phyloP scores from a whole-genome alignment of 495 filamentous ascomycete genomes.

The Aspergillus ellipticus region DNA sequence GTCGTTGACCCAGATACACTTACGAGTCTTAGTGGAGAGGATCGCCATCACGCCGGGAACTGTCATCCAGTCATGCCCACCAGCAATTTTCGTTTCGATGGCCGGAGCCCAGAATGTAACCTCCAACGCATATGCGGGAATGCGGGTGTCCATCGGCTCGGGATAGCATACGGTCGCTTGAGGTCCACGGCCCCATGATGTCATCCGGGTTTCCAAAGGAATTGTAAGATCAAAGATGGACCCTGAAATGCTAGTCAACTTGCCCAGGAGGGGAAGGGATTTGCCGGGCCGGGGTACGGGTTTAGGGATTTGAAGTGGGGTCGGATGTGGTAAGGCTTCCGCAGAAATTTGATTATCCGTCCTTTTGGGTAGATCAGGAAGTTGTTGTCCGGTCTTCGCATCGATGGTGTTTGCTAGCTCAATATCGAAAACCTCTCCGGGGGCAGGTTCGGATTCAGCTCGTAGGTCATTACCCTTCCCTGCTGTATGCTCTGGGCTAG shows the following conservation, averaged over 20 bases:
- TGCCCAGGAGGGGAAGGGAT: slow-evolving; percentile 41
- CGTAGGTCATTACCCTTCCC: slow-evolving; percentile 4
- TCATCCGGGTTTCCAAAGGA: slow-evolving; percentile 57
- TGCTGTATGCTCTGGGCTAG: slow-evolving; percentile 24
- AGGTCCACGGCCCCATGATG: slow-evolving; percentile 69
- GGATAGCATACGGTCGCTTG: slow-evolving; percentile 60
- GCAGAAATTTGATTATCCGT: slow-evolving; percentile 17
- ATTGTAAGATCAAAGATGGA: slow-evolving; percentile 55
- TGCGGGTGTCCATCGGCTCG: slow-evolving; percentile 55
- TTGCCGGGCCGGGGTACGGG: slow-evolving; percentile 26
- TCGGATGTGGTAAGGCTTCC: slow-evolving; percentile 8
- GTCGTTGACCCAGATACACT: slow-evolving; percentile 71
- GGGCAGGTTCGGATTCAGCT: slow-evolving; percentile 3
- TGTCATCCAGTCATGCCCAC: slow-evolving; percentile 56
- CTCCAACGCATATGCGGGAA: slow-evolving; percentile 79
- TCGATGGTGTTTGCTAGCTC: slow-evolving; percentile 43
- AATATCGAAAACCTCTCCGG: slow-evolving; percentile 23
- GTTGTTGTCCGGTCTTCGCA: slow-evolving; percentile 36
- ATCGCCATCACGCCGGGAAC: slow-evolving; percentile 55
- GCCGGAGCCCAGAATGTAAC: slow-evolving; percentile 67
- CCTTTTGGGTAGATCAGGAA: slow-evolving; percentile 25
- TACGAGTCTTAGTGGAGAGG: slow-evolving; percentile 67
- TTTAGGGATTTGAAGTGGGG: slow-evolving; percentile 4
- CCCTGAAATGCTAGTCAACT: slow-evolving; percentile 38
- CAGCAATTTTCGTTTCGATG: slow-evolving; percentile 51